Conservation (phyloP, 2,329 filamentous ascomycete species). For the Ophiocordyceps unilateralis region DNA sequence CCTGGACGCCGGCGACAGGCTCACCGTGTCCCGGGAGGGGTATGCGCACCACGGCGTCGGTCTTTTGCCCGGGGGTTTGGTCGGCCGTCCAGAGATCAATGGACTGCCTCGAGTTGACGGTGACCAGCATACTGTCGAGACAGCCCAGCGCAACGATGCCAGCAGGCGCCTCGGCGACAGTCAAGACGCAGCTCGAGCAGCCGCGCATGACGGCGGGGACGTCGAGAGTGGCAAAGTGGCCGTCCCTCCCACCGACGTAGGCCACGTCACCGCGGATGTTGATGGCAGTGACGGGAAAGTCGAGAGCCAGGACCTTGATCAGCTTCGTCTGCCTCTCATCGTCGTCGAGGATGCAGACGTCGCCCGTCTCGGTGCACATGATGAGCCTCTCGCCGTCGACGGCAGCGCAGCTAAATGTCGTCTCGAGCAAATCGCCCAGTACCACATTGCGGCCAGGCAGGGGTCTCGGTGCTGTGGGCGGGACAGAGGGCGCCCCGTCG, state of each 20-base stretch:
- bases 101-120: constrained; percentile 57
- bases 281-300: constrained; percentile 52
- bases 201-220: constrained; percentile 30
- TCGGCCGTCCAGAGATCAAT: constrained; percentile 49
- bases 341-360: constrained; percentile 79
- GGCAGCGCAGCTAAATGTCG: constrained; percentile 65
- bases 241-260: constrained; percentile 53
- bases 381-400: constrained; percentile 61
- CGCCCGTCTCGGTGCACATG: constrained; percentile 72
- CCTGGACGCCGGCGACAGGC: constrained; percentile 54
- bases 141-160: constrained; percentile 53
- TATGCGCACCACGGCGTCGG: constrained; percentile 24
- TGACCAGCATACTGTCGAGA: constrained; percentile 48
- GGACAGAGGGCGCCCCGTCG: constrained; percentile 43
- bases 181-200: constrained; percentile 20
- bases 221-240: constrained; percentile 36
- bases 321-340: constrained; percentile 55
- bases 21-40: constrained; percentile 47
- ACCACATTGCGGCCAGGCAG: constrained; percentile 77
- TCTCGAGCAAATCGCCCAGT: constrained; percentile 64
- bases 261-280: constrained; percentile 40
- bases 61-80: constrained; percentile 22
- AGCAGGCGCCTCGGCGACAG: constrained; percentile 17
- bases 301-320: constrained; percentile 44
- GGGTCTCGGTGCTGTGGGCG: constrained; percentile 43